Evolutionary conservation across 169 alveolate species (phyloP).

Genomic region (Eimeria sp.): DNA sequence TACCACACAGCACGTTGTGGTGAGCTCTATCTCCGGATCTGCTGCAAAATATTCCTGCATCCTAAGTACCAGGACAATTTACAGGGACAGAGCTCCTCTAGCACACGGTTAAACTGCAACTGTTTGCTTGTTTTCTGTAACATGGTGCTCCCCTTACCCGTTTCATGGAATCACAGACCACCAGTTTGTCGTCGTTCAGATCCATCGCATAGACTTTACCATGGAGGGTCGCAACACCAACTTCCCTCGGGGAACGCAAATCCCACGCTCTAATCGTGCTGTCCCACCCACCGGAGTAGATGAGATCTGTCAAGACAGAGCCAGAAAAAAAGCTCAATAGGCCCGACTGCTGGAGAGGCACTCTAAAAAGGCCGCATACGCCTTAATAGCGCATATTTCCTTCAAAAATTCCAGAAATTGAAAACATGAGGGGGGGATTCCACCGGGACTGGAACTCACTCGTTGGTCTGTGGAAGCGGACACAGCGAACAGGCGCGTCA

Average conservation of each 20-base stretch:
- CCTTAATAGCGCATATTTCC: not conserved
- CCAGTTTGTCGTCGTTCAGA: constrained; percentile 60
- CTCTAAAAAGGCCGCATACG: not conserved
- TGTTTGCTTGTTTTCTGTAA: not conserved
- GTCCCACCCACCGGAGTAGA: constrained; percentile 85
- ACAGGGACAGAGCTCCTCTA: not conserved
- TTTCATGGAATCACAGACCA: constrained; percentile 81
- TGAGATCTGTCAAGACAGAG: constrained; percentile 29
- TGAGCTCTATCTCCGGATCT: not conserved
- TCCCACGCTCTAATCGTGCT: constrained; percentile 81
- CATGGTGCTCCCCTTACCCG: constrained; percentile 43
- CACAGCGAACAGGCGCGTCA: constrained; percentile 66
- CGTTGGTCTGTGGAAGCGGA: constrained; percentile 78
- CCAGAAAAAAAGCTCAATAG: not conserved
- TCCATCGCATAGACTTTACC: constrained; percentile 84
- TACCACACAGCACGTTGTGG: not conserved
- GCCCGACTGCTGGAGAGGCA: not conserved
- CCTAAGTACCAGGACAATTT: not conserved
- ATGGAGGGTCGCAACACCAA: constrained; percentile 67
- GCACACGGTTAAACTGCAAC: not conserved
- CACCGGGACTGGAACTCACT: constrained; percentile 14
- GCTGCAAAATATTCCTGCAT: not conserved
- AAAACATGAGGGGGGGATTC: not conserved
- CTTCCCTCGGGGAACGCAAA: constrained; percentile 72
- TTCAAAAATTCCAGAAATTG: not conserved